phyloP scores from a whole-genome alignment of 2,329 filamentous ascomycete genomes.

The Aspergillus novoparasiticus region DNA sequence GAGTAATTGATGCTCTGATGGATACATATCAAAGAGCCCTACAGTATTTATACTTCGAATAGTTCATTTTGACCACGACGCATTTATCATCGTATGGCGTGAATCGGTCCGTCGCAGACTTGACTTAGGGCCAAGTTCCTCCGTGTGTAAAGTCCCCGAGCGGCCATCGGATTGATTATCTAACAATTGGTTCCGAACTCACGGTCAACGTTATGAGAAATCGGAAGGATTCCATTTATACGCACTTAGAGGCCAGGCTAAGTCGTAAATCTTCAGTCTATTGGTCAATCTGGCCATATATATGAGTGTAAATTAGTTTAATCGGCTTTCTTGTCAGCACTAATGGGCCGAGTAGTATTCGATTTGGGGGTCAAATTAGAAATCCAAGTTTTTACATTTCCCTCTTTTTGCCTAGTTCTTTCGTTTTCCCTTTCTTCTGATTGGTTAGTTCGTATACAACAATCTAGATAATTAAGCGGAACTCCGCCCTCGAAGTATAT shows the following conservation, averaged over 20 bases:
- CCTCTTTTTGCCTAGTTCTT: not conserved
- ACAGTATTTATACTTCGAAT: not conserved
- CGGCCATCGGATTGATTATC: not conserved
- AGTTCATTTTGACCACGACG: not conserved
- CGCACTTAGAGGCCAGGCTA: not conserved
- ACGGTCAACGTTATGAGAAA: not conserved
- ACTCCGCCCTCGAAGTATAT: not conserved
- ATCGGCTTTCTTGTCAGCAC: not conserved
- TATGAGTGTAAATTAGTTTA: not conserved
- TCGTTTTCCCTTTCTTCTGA: fast-evolving
- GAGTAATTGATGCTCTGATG: not conserved
- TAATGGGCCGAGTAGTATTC: not conserved
- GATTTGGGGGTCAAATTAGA: not conserved
- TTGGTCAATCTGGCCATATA: not conserved
- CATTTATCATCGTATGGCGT: not conserved
- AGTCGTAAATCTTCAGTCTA: not conserved
- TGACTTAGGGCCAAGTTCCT: not conserved
- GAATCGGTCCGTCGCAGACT: not conserved
- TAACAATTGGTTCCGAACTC: not conserved
- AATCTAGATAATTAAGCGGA: not conserved
- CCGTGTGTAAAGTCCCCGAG: not conserved
- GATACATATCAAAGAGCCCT: not conserved
- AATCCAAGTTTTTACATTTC: not conserved
- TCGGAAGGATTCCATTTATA: not conserved
- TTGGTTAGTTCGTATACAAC: not conserved